Evolutionary conservation across 495 filamentous ascomycete species (phyloP).

Genomic region (Chaetomium tenue): DNA sequence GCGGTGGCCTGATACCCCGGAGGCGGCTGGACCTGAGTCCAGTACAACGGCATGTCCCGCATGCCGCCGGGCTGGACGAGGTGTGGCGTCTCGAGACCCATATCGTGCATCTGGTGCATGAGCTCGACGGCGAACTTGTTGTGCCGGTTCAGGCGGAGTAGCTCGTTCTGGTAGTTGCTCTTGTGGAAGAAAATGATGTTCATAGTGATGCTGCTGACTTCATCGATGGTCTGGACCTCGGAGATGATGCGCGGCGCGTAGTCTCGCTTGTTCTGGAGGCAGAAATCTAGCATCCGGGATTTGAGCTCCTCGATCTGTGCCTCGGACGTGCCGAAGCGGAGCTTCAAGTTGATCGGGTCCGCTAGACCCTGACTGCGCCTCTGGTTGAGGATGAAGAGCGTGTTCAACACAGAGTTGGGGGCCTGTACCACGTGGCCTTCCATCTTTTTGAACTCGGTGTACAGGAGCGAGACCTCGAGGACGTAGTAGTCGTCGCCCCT

Average conservation of each 20-base stretch:
- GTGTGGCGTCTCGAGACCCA: constrained; percentile 84
- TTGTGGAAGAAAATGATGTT: constrained; percentile 99
- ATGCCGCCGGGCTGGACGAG: constrained; percentile 67
- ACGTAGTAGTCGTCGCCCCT: constrained; percentile 93
- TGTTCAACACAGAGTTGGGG: constrained; percentile 90
- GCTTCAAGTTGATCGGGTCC: constrained; percentile 77
- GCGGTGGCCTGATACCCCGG: constrained; percentile 24
- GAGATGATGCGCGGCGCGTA: constrained; percentile 89
- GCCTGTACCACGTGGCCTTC: constrained; percentile 94
- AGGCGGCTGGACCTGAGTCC: constrained; percentile 40
- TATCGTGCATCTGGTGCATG: constrained; percentile 78
- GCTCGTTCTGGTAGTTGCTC: constrained; percentile 85
- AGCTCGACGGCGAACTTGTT: constrained; percentile 95
- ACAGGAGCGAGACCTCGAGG: constrained; percentile 89
- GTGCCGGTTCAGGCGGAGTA: constrained; percentile 80
- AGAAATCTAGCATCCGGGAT: constrained; percentile 79
- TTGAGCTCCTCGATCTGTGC: constrained; percentile 85
- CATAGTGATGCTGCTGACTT: constrained; percentile 66
- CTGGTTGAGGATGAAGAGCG: constrained; percentile 92
- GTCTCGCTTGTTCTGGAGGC: constrained; percentile 82
- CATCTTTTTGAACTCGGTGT: constrained; percentile 98
- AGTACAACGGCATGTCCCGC: constrained; percentile 51
- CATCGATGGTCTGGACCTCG: constrained; percentile 66
- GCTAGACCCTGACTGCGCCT: constrained; percentile 84
- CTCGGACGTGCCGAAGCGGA: constrained; percentile 86